These are phyloP conservation scores for Picochlorum sp. DNA, from an alignment of 139 green algal species.

Conservation along the genomic window DNA sequence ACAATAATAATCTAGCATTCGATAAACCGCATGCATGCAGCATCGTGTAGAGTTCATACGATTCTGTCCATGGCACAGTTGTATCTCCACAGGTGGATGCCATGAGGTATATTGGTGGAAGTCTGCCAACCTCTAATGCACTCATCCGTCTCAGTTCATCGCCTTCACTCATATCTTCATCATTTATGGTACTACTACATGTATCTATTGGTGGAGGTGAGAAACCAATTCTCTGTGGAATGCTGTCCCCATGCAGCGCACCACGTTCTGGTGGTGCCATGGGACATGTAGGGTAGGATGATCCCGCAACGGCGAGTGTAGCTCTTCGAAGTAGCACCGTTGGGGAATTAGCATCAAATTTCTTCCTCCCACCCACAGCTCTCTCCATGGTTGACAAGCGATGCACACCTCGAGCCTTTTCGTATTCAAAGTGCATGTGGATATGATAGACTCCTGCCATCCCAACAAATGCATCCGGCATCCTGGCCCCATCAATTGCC, in stretches of 20 bases:
- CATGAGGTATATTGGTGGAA: conserved; percentile 46
- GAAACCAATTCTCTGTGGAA: conserved; percentile 17
- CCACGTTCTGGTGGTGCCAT: background rate
- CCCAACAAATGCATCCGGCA: conserved; percentile 35
- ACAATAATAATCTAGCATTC: conserved; percentile 43
- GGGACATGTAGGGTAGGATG: background rate
- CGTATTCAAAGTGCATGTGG: conserved; percentile 70
- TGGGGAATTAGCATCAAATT: conserved; percentile 60
- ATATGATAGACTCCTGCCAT: conserved; percentile 76
- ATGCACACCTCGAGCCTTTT: conserved; percentile 52
- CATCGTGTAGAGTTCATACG: conserved; percentile 37
- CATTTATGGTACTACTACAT: background rate
- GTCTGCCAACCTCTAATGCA: background rate
- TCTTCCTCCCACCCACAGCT: conserved; percentile 47
- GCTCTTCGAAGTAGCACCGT: conserved; percentile 42
- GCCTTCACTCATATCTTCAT: background rate
- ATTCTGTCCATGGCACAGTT: conserved; percentile 53
- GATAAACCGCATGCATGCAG: conserved; percentile 42
- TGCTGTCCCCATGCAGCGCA: conserved; percentile 27
- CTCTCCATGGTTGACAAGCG: conserved; percentile 75
- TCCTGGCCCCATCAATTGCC: conserved; percentile 9
- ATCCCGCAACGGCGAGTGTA: background rate
- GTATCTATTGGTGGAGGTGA: no score
- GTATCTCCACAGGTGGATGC: conserved; percentile 38
- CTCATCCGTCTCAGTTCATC: background rate